Evolutionary conservation across 140 eudicot genomes (phyloP), one percentile per base, ranked within the genome.

Genomic region (Stevia rebaudiana): DNA sequence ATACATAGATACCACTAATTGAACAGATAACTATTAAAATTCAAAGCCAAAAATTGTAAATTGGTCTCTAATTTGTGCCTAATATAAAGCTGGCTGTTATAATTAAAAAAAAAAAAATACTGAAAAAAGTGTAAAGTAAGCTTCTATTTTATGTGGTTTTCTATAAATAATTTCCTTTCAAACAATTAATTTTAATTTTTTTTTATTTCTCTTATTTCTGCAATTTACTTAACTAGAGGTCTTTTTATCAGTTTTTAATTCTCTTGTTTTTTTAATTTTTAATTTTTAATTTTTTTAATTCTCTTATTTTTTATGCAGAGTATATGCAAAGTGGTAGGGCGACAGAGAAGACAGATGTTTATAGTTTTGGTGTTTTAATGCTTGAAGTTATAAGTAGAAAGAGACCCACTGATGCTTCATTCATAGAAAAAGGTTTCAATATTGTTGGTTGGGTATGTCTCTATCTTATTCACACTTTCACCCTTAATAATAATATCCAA

Each of bases 251-350:
- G 41, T n/a, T 37, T 11, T 7, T 23, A n/a, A n/a, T 28, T 74
- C 19, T 46, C 5, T 36, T 37, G 35, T 36, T 64, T 48, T 39
- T 28, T 18, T n/a, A n/a, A n/a, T n/a, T n/a, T n/a, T n/a, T n/a
- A n/a, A n/a, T n/a, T n/a, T n/a, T n/a, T n/a, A n/a, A n/a, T n/a
- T n/a, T n/a, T n/a, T n/a, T n/a, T n/a, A n/a, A n/a, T 28, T 74
- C 19, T 46, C 5, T 36, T 37, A 42, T 36, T 64, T 48, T 39
- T 28, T 18, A 69, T 51, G 73, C 82, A 84, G 90, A 80, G 80
- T 91, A 91, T 76, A 91, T 91, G 98, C 98, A 91, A 74, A 91
- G 98, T 68, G 98, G 98, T 57, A 79, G 98, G 65, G 98, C 96
- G 60, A 91, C 98, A 48, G 98, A 91, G 64, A 91, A 91, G 76